Percentiles rank a stretch among this genome's conserved stretches.
Evolutionary conservation across 257 asterid genomes (phyloP).

Genomic region (Nicotiana knightiana): DNA sequence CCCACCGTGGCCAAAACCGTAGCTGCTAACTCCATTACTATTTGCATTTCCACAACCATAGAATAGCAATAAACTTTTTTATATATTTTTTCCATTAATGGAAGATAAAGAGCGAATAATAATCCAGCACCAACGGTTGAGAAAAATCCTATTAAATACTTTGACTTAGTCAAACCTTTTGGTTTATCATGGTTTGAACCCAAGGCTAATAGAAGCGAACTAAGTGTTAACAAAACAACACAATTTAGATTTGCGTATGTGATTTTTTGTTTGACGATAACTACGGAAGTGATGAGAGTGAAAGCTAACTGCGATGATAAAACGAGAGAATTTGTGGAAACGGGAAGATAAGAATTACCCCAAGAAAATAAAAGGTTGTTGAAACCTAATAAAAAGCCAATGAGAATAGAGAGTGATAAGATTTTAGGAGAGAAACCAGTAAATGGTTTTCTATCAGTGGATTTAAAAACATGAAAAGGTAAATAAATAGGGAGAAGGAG

Average conservation of each 20-base stretch:
- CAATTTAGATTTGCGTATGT: constrained; percentile 48
- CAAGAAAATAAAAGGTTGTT: constrained; percentile 51
- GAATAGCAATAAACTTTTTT: constrained; percentile 44
- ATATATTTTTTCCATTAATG: constrained; percentile 60
- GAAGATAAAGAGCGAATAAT: constrained; percentile 53
- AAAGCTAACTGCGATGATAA: constrained; percentile 55
- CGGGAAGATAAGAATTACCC: constrained; percentile 61
- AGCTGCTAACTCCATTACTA: constrained; percentile 51
- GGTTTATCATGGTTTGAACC: constrained; percentile 39
- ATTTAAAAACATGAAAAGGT: constrained; percentile 30
- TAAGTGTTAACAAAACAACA: constrained; percentile 52
- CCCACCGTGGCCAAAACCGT: constrained; percentile 49
- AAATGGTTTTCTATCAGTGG: constrained; percentile 42
- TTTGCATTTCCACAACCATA: constrained; percentile 80
- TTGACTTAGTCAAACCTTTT: constrained; percentile 17
- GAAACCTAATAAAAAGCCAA: constrained; percentile 45
- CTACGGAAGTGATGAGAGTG: constrained; percentile 38
- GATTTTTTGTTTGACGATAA: constrained; percentile 51
- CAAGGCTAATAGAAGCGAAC: constrained; percentile 45
- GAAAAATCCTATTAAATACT: constrained; percentile 46
- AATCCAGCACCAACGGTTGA: constrained; percentile 54
- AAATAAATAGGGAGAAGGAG: constrained; percentile 35
- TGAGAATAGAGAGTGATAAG: constrained; percentile 12
- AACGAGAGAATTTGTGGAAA: constrained; percentile 52
- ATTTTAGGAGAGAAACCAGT: constrained; percentile 24